phyloP scores from a whole-genome alignment of 2,329 filamentous ascomycete genomes.

The Elsinoe fawcettii region DNA sequence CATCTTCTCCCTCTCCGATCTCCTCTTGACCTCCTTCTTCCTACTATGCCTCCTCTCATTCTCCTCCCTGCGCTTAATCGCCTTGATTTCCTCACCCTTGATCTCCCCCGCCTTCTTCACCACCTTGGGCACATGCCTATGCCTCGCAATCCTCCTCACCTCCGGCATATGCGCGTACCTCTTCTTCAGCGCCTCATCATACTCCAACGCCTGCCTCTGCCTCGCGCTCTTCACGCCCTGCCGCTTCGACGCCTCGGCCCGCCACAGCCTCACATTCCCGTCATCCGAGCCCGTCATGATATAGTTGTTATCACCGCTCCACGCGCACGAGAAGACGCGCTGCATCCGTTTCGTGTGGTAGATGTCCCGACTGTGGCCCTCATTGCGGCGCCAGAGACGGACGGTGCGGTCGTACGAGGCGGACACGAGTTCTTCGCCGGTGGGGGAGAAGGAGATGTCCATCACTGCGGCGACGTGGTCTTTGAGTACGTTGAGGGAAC shows the following conservation, averaged over 20 bases:
- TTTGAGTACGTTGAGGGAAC: conserved; percentile 81
- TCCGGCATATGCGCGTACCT: conserved; percentile 95
- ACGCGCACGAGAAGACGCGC: conserved; percentile 75
- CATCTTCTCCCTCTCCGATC: conserved; percentile 87
- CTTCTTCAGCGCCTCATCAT: conserved; percentile 75
- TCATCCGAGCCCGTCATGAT: conserved; percentile 87
- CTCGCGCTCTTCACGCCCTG: conserved; percentile 78
- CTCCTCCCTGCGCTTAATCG: conserved; percentile 85
- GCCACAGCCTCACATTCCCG: conserved; percentile 85
- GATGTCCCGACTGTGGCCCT: conserved; percentile 81
- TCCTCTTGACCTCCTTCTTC: conserved; percentile 67
- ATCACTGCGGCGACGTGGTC: conserved; percentile 89
- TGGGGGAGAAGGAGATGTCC: conserved; percentile 93
- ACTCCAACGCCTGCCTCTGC: conserved; percentile 82
- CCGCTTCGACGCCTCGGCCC: conserved; percentile 73
- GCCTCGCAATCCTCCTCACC: conserved; percentile 79
- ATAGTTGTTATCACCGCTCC: conserved; percentile 84
- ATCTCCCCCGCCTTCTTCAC: conserved; percentile 96
- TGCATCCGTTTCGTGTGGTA: conserved; percentile 99
- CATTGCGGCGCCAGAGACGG: conserved; percentile 70
- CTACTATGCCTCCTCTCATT: conserved; percentile 88
- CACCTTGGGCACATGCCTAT: conserved; percentile 83
- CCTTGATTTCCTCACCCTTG: conserved; percentile 78
- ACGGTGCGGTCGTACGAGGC: conserved; percentile 85
- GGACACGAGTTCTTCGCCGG: conserved; percentile 85